phyloP scores from a whole-genome alignment of 2,329 filamentous ascomycete genomes.

The Fusarium sp. region DNA sequence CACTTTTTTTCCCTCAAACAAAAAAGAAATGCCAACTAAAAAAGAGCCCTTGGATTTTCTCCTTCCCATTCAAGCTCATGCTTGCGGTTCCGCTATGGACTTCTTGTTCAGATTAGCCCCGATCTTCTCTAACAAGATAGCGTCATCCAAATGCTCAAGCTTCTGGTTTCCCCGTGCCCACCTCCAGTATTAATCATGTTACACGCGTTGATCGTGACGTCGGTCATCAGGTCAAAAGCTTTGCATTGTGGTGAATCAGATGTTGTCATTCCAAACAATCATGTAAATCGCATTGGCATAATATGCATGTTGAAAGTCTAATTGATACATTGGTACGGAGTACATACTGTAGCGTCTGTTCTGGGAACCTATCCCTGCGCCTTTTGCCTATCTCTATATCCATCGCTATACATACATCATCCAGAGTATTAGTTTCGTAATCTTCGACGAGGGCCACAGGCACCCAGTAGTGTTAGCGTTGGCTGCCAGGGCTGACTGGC shows the following conservation, averaged over 20 bases:
- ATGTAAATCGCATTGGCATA: slow-evolving; percentile 9
- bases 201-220: slow-evolving; percentile 35
- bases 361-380: slow-evolving; percentile 20
- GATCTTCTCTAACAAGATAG: slow-evolving; percentile 33
- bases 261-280: slow-evolving; percentile 25
- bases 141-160: slow-evolving; percentile 34
- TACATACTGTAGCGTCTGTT: background rate
- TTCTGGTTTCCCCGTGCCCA: slow-evolving; percentile 5
- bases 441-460: slow-evolving; percentile 9
- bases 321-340: slow-evolving; percentile 3
- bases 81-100: slow-evolving; percentile 39
- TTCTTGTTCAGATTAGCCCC: slow-evolving; percentile 12
- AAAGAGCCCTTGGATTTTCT: background rate
- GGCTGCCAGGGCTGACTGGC: slow-evolving; percentile 7
- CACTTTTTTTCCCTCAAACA: background rate
- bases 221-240: slow-evolving; percentile 13
- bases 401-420: slow-evolving; percentile 27
- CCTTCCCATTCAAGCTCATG: background rate
- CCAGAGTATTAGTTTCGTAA: slow-evolving; percentile 31
- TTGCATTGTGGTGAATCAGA: slow-evolving; percentile 10
- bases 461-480: slow-evolving; percentile 6
- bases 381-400: slow-evolving; percentile 30
- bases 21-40: background rate
- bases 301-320: slow-evolving; percentile 5
- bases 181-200: slow-evolving; percentile 20